Conservation (phyloP, 1,139 yeast species). For the Saccharomyces hybrid region DNA sequence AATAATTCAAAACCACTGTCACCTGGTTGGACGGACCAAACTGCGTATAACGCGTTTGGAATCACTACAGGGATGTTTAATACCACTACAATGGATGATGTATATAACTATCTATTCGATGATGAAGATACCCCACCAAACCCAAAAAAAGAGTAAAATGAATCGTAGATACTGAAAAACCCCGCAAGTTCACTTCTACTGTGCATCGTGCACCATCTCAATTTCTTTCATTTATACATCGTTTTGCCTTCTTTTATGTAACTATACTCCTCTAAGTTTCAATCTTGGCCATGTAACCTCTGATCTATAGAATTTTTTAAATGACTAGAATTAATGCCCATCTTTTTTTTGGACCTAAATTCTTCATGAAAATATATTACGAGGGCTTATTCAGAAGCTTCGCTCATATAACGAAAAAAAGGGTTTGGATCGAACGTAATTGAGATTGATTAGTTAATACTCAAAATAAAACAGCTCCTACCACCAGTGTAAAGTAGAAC, state of each 20-base stretch:
- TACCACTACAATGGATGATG: constrained; percentile 27
- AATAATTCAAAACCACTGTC: constrained; percentile 1
- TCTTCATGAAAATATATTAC: not conserved
- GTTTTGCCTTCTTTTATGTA: not conserved
- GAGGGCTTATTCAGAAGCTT: not conserved
- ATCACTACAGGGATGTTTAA: constrained; percentile 17
- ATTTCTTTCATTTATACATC: not conserved
- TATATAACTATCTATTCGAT: constrained; percentile 22
- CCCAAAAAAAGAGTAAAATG: not conserved
- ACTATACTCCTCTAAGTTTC: not conserved
- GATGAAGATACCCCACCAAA: constrained; percentile 12
- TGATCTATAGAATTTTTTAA: not conserved
- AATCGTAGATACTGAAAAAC: not conserved
- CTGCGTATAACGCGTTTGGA: constrained; percentile 13
- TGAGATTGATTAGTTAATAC: not conserved
- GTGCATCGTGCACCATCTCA: not conserved
- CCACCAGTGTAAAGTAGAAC: not conserved
- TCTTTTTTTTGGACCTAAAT: not conserved
- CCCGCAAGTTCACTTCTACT: not conserved
- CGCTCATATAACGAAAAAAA: not conserved
- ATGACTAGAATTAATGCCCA: not conserved
- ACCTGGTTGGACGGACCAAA: constrained; percentile 18
- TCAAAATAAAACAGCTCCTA: not conserved
- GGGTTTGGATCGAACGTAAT: not conserved
- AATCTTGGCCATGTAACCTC: not conserved